Base-by-base conservation (phyloP, 1,284 basidiomycete genomes). In the Kwoniella shivajii region DNA sequence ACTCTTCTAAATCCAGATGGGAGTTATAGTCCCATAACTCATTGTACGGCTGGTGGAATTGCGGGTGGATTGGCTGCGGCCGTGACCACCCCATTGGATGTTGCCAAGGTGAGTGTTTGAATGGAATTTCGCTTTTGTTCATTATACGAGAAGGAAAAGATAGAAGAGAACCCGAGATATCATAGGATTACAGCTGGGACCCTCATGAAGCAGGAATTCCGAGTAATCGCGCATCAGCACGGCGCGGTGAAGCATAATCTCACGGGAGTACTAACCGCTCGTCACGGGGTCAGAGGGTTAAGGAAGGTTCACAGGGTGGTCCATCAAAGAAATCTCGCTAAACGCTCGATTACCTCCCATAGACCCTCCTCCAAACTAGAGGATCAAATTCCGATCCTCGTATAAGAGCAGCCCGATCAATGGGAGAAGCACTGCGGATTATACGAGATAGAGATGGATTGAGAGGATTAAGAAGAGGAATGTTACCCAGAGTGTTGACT, bases 11-110 rank as follows among this genome's bases (percentile, higher is more conserved):
- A 99, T 78, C 92, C 96, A 2, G 77, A 82, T 20, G 87, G 88
- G 55, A 82, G 83, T 48, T 99, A 99, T 78, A 95, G 92, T 27
- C 96, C 96, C 10, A 72, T 85, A 31, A 89, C 93, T 29, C 96
- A 99, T 79, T 90, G 94, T 59, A 81, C 88, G 34, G 88, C 93
- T 0, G 96, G 96, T 48, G 96, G 90, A 37, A 80, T 95, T 29
- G 90, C 96, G 0, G 96, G 96, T 46, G 96, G 86, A 24, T 86
- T 98, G 11, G 96, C 94, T 4, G 96, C 92, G 1, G 95, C 91
- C 13, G 86, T 97, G 20, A 99, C 96, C 24, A 99, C 92, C 13
- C 96, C 96, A 3, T 82, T 99, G 50, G 96, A 99, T 76, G 96
- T 99, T n/a, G 92, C 93, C 64, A 99, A 99, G 82, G 63, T 76